These are phyloP conservation scores for Lentinula edodes DNA, from an alignment of 768 basidiomycete species.

Conservation along the genomic window DNA sequence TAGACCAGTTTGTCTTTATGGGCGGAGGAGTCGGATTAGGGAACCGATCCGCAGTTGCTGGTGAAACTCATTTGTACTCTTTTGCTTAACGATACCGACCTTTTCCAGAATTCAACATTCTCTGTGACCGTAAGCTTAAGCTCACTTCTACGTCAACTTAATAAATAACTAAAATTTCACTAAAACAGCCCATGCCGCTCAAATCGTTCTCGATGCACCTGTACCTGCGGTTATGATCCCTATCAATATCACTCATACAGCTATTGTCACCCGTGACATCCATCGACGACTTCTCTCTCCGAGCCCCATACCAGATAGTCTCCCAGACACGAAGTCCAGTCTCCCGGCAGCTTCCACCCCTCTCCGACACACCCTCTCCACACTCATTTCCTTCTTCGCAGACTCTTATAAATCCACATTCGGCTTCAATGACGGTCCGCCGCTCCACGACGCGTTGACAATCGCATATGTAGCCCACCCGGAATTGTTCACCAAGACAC, in stretches of 20 bases:
- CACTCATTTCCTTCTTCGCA: conserved; percentile 70
- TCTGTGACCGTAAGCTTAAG: conserved; percentile 64
- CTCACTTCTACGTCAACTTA: not conserved
- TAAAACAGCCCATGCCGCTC: conserved; percentile 66
- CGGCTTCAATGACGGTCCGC: conserved; percentile 81
- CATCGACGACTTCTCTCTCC: conserved; percentile 49
- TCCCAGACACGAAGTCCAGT: not conserved
- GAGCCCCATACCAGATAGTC: conserved; percentile 7
- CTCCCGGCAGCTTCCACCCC: conserved; percentile 33
- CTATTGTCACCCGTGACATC: conserved; percentile 58
- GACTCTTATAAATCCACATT: conserved; percentile 68
- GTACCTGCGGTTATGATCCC: conserved; percentile 68
- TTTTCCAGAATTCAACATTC: conserved; percentile 65
- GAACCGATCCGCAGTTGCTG: conserved; percentile 73
- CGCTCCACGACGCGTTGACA: conserved; percentile 82
- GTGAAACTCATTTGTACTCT: conserved; percentile 22
- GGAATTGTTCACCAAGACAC: conserved; percentile 47
- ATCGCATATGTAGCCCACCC: conserved; percentile 72
- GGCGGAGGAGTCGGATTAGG: conserved; percentile 87
- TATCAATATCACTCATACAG: conserved; percentile 84
- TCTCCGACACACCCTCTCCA: conserved; percentile 70
- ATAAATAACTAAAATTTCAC: not conserved
- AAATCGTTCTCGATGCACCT: conserved; percentile 62
- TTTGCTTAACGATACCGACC: not conserved
- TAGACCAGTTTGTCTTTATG: conserved; percentile 82